Evolutionary conservation across 1,284 basidiomycete species (phyloP), one percentile per base, ranked within the genome.

Genomic region (Moniliella sp.): DNA sequence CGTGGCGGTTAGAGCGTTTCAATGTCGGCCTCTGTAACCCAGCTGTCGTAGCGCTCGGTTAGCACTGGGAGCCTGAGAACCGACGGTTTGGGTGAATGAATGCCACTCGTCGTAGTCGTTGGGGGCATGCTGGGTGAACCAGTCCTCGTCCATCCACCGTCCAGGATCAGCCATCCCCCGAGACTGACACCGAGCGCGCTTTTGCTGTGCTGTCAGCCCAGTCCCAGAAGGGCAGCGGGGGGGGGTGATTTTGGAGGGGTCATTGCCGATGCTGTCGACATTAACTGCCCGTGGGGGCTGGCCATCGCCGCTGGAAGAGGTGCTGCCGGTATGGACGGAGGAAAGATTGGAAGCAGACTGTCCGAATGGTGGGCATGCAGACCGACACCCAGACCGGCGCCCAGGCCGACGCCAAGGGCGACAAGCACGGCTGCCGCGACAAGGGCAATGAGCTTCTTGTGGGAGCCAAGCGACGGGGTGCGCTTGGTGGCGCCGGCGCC

Each of bases 121-220:
- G 15, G 60, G 57, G 14, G 48, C 61, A 21, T 44, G 36, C 16
- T 45, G 18, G 25, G 52, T 51, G 41, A 64, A 58, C 61, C 61
- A 63, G 35, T 62, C 59, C 33, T 64, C 62, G 27, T 54, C 35
- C 49, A 63, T 57, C 64, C 64, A 65, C 29, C 58, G 47, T 36
- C 57, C 53, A 17, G 59, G 39, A 4, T 59, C 35, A 30, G 59
- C 43, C 50, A 48, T 55, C 26, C 46, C 50, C 15, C 57, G 56
- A 7, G 58, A 40, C 28, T 46, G 50, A 31, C 45, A 46, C 19
- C 57, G 56, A 28, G 40, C 45, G 11, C 47, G 52, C 34, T 57
- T 7, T 40, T 39, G 31, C 43, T 42, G n/a, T n/a, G 28, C 43
- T 31, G 28, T 49, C 46, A 12, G 51, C 49, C 42, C 50, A 53